A percentile compares a stretch with the other conserved stretches of the same genome.
These are phyloP conservation scores for Irpex sp. DNA, from an alignment of 1,284 basidiomycete species.

Conservation along the genomic window DNA sequence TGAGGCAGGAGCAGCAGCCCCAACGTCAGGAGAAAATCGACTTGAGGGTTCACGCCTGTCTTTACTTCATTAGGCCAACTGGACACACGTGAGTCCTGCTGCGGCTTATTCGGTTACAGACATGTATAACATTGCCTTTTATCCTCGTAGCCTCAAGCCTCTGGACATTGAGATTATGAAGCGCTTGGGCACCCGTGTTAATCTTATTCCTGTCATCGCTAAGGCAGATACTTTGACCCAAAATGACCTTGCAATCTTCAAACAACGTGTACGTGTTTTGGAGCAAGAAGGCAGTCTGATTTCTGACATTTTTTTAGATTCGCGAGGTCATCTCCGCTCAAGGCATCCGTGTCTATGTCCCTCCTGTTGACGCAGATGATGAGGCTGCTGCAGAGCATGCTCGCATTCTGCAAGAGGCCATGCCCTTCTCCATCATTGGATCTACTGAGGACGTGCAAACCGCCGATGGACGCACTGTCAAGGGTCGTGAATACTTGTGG, in stretches of 20 bases:
- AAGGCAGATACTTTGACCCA: constrained; percentile 97
- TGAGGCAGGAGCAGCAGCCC: constrained; percentile 99
- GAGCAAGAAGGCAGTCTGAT: constrained; percentile 1
- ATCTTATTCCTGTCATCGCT: constrained; percentile 96
- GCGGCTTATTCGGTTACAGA: constrained; percentile 1
- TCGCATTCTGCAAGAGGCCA: constrained; percentile 81
- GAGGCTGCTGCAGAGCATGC: constrained; percentile 88
- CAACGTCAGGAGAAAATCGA: constrained; percentile 92
- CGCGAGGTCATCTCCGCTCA: constrained; percentile 90
- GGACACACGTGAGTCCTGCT: constrained; percentile 80
- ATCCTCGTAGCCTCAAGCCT: constrained; percentile 78
- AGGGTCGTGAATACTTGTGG: constrained; percentile 99
- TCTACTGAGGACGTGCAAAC: constrained; percentile 94
- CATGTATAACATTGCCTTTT: neutral
- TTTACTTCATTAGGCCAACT: constrained; percentile 97
- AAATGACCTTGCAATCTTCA: constrained; percentile 88
- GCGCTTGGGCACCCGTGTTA: constrained; percentile 91
- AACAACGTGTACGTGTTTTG: constrained; percentile 72
- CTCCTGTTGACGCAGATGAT: constrained; percentile 91
- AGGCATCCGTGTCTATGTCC: constrained; percentile 92
- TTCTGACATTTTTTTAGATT: constrained; percentile 46
- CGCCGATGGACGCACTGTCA: constrained; percentile 88
- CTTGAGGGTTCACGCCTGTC: constrained; percentile 92
- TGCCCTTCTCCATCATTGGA: constrained; percentile 99
- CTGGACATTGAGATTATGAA: constrained; percentile 99